Base-by-base conservation (phyloP, 1,139 yeast species). In the Spathaspora sp. region DNA sequence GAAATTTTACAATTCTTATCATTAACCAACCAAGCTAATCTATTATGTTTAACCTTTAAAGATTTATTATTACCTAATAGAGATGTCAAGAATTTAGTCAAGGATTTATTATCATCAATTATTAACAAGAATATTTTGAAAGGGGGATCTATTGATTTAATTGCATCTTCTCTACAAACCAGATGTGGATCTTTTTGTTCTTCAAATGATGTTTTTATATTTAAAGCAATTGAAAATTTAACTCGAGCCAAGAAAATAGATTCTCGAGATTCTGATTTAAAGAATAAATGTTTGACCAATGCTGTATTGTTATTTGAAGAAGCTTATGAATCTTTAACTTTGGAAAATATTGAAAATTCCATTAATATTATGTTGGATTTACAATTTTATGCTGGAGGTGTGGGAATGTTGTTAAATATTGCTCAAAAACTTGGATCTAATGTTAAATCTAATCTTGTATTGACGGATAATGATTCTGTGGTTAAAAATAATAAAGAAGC, bases 101-200 rank as follows among this genome's bases (percentile, higher is more conserved):
- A 89, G 61, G 98, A 91, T 58, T 80, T 95, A 39, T 79, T 93
- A 43, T 86, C 96, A 0, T 86, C 96, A 2, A 82, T 95, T 37
- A 90, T 95, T 48, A 91, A 91, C 64, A 85, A 88, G 60, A 89
- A 86, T 54, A 90, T 95, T 51, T 76, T 89, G 40, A 83, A 88
- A 56, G 99, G 99, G n/a, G 95, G 90, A 2, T 86, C 96, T 0
- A 93, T 95, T 44, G 99, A 93, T 60, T 76, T 86, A 45, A 89
- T 93, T 47, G 95, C 98, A 1, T 82, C 85, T 27, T 84, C 95
- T 1, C 72, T 95, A 45, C 97, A 93, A 64, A 95, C 89, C 45
- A 84, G 95, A 53, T 95, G 99, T 71, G 96, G 96, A 1, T 85
- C 96, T 2, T 95, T 90, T 65, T 95, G 98, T 60, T 89, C 97